Evolutionary conservation across 257 asterid genomes (phyloP), one percentile per base, ranked within the genome.

Genomic region (Mentha longifolia): DNA sequence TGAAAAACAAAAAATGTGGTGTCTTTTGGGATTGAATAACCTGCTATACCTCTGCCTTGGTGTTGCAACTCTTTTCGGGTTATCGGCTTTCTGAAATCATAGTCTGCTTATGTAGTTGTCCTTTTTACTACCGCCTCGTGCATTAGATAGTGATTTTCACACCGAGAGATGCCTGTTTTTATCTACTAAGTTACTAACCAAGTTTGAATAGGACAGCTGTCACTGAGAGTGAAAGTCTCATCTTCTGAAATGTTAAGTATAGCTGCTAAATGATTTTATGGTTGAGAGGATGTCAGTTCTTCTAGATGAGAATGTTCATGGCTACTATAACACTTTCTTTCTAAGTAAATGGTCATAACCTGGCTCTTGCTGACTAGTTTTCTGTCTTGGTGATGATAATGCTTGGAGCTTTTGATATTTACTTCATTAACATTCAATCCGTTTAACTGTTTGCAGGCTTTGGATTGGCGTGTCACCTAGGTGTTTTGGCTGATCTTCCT

Each of bases 401-500:
- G 22, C 42, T 33, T 62, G 14, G 31, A 42, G 25, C 56, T 64
- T 43, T 35, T 64, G 5, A 13, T 42, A 19, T 10, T 59, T 42
- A 35, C 9, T 33, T 8, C 42, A 28, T 57, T 35, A 55, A 65
- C 56, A 65, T 43, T 58, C 47, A 68, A 41, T 20, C 60, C 39
- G 9, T 46, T 71, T 30, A 56, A 52, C 65, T 50, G 54, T 63
- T 39, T 81, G 74, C 86, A 92, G 98, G 96, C 50, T 89, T 89
- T 79, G 98, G 97, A 60, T 83, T 89, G 84, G 98, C 98, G 62
- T 89, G 97, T 69, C 97, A 93, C 80, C 81, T 93, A 76, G 97
- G 98, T 19, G 95, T 93, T 79, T 77, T 87, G 79, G 89, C 88
- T 55, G 82, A 89, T 80, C 83, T 91, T 84, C 97, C 96, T 42